Base-by-base conservation (phyloP, 768 basidiomycete genomes). In the Chalciporus piperatus region DNA sequence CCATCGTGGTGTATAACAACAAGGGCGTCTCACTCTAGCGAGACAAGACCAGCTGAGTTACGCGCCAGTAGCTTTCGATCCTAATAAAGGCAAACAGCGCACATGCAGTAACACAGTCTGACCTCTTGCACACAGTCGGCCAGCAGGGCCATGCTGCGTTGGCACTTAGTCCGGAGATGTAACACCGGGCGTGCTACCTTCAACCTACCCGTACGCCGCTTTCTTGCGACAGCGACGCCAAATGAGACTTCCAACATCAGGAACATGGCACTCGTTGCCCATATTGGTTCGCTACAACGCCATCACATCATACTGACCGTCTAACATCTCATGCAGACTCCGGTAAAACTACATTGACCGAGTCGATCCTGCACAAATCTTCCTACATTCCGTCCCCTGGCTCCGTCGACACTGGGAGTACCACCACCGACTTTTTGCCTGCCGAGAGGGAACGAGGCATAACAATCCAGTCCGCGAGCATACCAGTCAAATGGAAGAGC, bases 391-490 rank as follows among this genome's bases (percentile, higher is more conserved):
- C 82, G 6, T 70, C 78, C 23, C 80, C 89, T 10, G 92, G 92
- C 19, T 83, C 92, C 2, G 92, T 94, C 12, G 92, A 94, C 65
- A 87, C 85, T 3, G 92, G 92, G 17, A 93, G 91, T 56, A 95
- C 92, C 7, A 92, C 85, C 1, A 94, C 92, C 3, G 92, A 94
- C 65, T 94, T 93, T 55, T 73, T 94, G 17, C 91, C 91, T 5
- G 89, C 90, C 0, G 92, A 95, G 70, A 78, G 92, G 50, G 91
- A 93, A 68, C 79, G 92, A 47, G 92, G 92, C 6, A 95, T 95
- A 54, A 95, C 92, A 4, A 90, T 95, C 52, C 92, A 94, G 62
- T 91, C 90, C 19, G 92, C 92, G 12, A 92, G 90, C 70, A 91
- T 94, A 52, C 91, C 91, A 3, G 88, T 92, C 35, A 78, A 80